These are phyloP conservation scores for Nadsonia starkeyi-henricii DNA, from an alignment of 1,139 yeast species.

Conservation along the genomic window DNA sequence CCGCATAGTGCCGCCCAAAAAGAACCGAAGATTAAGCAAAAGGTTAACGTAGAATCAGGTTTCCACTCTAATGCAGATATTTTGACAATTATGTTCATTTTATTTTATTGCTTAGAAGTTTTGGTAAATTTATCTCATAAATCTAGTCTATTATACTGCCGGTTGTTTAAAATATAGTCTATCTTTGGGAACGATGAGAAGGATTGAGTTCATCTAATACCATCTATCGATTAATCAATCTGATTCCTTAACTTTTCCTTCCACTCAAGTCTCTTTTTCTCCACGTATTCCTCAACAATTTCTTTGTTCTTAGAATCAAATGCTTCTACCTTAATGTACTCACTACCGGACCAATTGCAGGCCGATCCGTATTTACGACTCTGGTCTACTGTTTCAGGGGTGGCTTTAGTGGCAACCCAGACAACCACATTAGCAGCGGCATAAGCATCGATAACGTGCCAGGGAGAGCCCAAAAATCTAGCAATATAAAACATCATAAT, in stretches of 20 bases:
- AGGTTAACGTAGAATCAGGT: too few relatives aligned
- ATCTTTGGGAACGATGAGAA: too few relatives aligned
- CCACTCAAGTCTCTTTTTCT: conserved; percentile 45
- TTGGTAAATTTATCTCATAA: too few relatives aligned
- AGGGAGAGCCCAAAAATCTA: conserved; percentile 64
- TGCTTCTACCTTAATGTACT: conserved; percentile 40
- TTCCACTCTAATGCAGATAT: too few relatives aligned
- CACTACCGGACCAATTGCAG: conserved; percentile 46
- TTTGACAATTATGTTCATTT: too few relatives aligned
- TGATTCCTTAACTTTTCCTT: conserved; percentile 58
- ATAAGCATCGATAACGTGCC: conserved; percentile 82
- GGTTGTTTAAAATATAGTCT: too few relatives aligned
- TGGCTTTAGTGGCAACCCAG: conserved; percentile 38
- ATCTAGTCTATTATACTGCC: too few relatives aligned
- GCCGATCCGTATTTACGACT: conserved; percentile 64
- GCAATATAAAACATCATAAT: conserved; percentile 70
- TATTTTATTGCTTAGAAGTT: too few relatives aligned
- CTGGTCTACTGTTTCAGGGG: conserved; percentile 34
- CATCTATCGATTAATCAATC: conserved; percentile 34
- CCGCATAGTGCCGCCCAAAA: too few relatives aligned
- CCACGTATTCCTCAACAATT: conserved; percentile 49
- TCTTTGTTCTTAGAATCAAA: conserved; percentile 44
- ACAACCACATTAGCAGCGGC: conserved; percentile 81
- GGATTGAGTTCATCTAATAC: too few relatives aligned
- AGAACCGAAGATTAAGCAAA: too few relatives aligned